Evolutionary conservation across 352 stramenopile genomes (phyloP), one percentile per base, ranked within the genome.

Genomic region (Peronospora farinosa): DNA sequence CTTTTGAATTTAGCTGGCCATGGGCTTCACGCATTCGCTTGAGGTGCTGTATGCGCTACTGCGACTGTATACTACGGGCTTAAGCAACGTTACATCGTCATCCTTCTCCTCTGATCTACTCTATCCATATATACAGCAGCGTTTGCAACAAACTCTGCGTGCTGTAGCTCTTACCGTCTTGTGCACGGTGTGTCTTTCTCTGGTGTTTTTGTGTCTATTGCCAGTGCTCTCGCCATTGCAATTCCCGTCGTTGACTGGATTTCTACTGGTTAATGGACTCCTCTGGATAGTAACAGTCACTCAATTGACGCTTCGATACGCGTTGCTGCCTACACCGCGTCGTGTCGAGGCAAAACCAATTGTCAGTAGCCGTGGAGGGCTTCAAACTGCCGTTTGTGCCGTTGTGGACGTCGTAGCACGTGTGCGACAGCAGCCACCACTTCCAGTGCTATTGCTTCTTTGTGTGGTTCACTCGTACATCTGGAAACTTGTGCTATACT

Each of bases 91-190:
- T 5, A 19, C 41, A 11, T 43, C 56, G 0, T 56, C 35, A 1
- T 17, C 35, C 6, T 32, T 25, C 35, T 54, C 40, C 40, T 44
- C 27, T 7, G 40, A 60, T 19, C 25, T 58, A 1, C 70, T 63
- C 5, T 72, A 68, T 40, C 68, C 67, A 16, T 65, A 78, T 21
- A 40, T 84, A 8, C 73, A 84, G 54, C 73, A 78, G 58, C 68
- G 71, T 7, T 51, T 84, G 41, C 70, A 79, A 51, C 73, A 80
- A 36, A 67, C 68, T 17, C 43, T 81, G 27, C 70, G 68, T 47
- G 70, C 58, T n/a, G 65, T 77, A 30, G 58, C 63, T 32, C 61
- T 84, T 30, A 69, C 67, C 8, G 54, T 57, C 1, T 44, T 63
- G 0, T 37, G 40, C 3, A 43, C 52, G 0, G 54, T 72, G 5